Percentiles rank a stretch among this genome's conserved stretches.
Conservation (phyloP, 2,329 filamentous ascomycete genomes). For the Aciculosporium take region DNA sequence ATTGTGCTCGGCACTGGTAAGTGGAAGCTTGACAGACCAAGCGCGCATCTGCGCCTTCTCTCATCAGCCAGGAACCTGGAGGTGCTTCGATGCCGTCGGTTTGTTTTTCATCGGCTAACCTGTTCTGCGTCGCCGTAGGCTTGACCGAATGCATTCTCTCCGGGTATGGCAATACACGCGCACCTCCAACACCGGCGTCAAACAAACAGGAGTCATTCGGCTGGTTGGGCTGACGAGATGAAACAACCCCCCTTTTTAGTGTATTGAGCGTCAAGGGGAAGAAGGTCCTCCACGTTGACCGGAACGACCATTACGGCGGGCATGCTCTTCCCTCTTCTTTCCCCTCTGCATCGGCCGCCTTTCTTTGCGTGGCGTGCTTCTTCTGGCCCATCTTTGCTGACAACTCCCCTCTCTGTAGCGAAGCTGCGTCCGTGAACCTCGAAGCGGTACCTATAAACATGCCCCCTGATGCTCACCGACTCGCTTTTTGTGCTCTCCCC, state of each 20-base stretch:
- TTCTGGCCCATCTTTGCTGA: constrained; percentile 10
- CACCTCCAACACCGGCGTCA: not conserved
- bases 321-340: constrained; percentile 23
- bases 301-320: constrained; percentile 98
- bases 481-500: constrained; percentile 5
- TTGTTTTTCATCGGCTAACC: too few relatives aligned
- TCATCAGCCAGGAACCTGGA: not conserved
- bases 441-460: constrained; percentile 56
- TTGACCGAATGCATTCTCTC: constrained; percentile 98
- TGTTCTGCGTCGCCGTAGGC: constrained; percentile 36
- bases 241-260: constrained; percentile 26
- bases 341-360: too few relatives aligned
- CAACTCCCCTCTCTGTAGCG: constrained; percentile 31
- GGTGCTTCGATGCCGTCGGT: too few relatives aligned
- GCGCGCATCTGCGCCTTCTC: too few relatives aligned
- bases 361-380: not conserved
- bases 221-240: constrained; percentile 19
- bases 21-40: too few relatives aligned
- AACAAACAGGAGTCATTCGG: too few relatives aligned
- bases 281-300: constrained; percentile 97
- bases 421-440: constrained; percentile 93
- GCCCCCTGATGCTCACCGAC: too few relatives aligned
- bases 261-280: constrained; percentile 97
- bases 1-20: constrained; percentile 94
- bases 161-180: constrained; percentile 48